A percentile compares a stretch with the other conserved stretches of the same genome.
These are phyloP conservation scores for Scleroderma bovista DNA, from an alignment of 768 basidiomycete genomes.

Conservation along the genomic window DNA sequence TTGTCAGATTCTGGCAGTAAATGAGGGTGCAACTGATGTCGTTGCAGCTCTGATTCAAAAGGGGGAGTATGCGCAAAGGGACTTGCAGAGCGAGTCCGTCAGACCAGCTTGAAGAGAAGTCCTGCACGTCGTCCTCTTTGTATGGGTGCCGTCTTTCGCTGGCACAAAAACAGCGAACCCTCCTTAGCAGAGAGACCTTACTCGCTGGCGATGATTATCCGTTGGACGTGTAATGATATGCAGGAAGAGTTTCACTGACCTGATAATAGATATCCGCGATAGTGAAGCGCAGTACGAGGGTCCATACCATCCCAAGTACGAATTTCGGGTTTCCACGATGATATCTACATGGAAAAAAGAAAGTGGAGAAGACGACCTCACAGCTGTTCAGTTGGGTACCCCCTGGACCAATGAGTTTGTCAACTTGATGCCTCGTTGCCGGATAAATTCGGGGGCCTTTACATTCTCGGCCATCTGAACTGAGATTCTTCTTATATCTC, in stretches of 20 bases:
- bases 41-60: background rate
- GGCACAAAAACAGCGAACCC: slow-evolving; percentile 95
- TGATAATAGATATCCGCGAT: slow-evolving; percentile 99
- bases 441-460: slow-evolving; percentile 93
- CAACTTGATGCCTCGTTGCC: slow-evolving; percentile 86
- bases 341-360: slow-evolving; percentile 60
- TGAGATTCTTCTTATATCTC: slow-evolving; percentile 85
- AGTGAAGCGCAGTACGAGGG: slow-evolving; percentile 92
- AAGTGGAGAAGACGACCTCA: background rate
- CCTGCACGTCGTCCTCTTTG: slow-evolving; percentile 86
- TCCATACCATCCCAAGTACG: slow-evolving; percentile 99
- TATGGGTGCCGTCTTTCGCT: slow-evolving; percentile 92
- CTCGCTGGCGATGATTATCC: slow-evolving; percentile 50
- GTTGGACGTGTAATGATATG: slow-evolving; percentile 4
- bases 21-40: slow-evolving; percentile 85
- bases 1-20: slow-evolving; percentile 92
- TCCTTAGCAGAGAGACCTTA: slow-evolving; percentile 99
- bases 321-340: slow-evolving; percentile 97
- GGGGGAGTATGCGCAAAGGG: background rate
- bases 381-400: slow-evolving; percentile 36
- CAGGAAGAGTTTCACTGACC: slow-evolving; percentile 43
- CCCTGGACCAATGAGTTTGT: slow-evolving; percentile 98
- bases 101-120: slow-evolving; percentile 90
- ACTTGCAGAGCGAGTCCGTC: slow-evolving; percentile 92
- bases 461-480: slow-evolving; percentile 99